A percentile compares a stretch with the other conserved stretches of the same genome.
Conservation (phyloP, 805 yeast genomes). For the Pichia insulana region DNA sequence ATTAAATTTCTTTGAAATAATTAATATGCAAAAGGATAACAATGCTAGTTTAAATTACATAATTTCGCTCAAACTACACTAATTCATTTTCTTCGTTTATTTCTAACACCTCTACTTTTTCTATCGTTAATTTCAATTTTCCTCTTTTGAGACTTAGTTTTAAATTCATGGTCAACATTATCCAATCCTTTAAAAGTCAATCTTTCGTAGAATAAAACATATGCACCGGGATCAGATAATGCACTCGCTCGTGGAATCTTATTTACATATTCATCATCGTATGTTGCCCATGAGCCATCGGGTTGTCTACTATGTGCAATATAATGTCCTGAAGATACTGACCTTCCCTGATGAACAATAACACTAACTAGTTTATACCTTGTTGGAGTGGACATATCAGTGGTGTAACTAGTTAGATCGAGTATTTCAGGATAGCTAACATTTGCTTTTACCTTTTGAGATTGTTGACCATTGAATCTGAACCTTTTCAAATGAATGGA, state of each 20-base stretch:
- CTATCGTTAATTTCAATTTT: conserved; percentile 4
- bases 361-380: conserved; percentile 71
- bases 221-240: conserved; percentile 79
- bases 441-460: conserved; percentile 81
- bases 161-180: not conserved
- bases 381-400: conserved; percentile 36
- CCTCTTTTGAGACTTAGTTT: conserved; percentile 13
- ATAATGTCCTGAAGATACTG: conserved; percentile 89
- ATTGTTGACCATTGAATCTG: conserved; percentile 68
- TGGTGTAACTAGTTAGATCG: conserved; percentile 59
- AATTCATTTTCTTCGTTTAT: not conserved
- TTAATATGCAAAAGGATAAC: too few species aligned
- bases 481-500: conserved; percentile 85
- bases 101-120: not conserved
- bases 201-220: conserved; percentile 78
- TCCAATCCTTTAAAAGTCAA: conserved; percentile 45
- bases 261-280: conserved; percentile 87
- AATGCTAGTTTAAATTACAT: too few species aligned
- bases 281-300: conserved; percentile 85
- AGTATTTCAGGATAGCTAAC: conserved; percentile 72
- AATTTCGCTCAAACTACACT: too few species aligned
- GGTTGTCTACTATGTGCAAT: conserved; percentile 88
- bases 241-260: conserved; percentile 64
- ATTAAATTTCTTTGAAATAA: too few species aligned
- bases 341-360: conserved; percentile 90